Base-by-base conservation (phyloP, 177 flowering plant genomes). In the Vitis hybrid region DNA sequence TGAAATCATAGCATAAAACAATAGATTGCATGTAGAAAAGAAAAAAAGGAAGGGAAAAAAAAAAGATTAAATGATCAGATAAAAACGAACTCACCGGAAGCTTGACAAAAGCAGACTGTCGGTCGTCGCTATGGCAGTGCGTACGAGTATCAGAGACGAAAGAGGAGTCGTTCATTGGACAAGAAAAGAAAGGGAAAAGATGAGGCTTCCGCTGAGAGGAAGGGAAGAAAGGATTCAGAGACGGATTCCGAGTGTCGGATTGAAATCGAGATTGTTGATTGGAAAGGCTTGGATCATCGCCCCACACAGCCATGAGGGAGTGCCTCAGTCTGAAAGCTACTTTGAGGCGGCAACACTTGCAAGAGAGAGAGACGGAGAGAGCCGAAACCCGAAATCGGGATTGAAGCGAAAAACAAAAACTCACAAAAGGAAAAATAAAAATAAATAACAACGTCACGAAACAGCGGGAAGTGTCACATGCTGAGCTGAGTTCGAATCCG, bases 241-340 rank as follows among this genome's bases (percentile, higher is more conserved):
- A 50, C 22, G 22, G 64, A n/a, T 33, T 62, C 18, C 3, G 64
- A 9, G 64, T 11, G 60, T 70, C 68, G 51, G 50, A 45, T 1
- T 63, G 75, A 22, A 63, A 51, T 6, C 48, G 68, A n/a, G 75
- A 51, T 2, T 57, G 69, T 3, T 57, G 69, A 12, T 15, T 57
- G 16, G 51, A 2, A 60, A 33, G 74, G 31, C 31, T 33, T 56
- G 33, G 72, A 71, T 75, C 75, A 64, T 71, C 61, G 33, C 61
- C 60, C 45, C 45, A 39, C 45, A 39, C 45, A 39, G 45, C 45
- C 45, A 39, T 39, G 8, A 39, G 45, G 45, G 45, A 39, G 45
- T 39, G 45, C 45, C 9, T 39, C 45, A 39, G 45, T 39, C 45
- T 5, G 45, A 39, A 39, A 5, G 45, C 45, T 39, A 7, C 45